Evolutionary conservation across 2,329 filamentous ascomycete species (phyloP), one percentile per base, ranked within the genome.

Genomic region (Pseudogymnoascus sp.): DNA sequence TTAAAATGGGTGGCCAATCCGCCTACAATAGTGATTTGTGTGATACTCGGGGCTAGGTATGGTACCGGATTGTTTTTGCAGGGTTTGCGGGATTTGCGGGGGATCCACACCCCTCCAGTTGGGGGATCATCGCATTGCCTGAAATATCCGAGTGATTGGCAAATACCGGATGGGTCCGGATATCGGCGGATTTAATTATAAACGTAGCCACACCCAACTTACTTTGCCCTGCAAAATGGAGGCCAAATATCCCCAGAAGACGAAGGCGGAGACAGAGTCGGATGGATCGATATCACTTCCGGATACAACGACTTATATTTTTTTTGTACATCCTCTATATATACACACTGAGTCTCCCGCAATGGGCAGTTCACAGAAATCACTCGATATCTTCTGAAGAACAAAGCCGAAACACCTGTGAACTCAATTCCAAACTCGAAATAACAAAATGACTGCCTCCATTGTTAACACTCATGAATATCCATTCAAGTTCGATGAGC

Each of bases 381-480:
- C 18, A 46, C 42, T 5, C 11, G 5, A 25, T 12, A 43, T 43
- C 11, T n/a, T 25, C 18, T 25, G 21, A 46, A 46, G 42, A 25
- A 6, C 18, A 25, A 14, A 46, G 11, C 18, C 21, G 3, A 25
- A 14, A 25, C 42, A 46, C 5, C 21, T n/a, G 2, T 25, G 12
- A 46, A 23, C 18, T 14, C 21, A 46, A 9, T 43, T 43, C 40
- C n/a, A 40, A 40, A 40, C 38, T 43, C 18, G 9, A 46, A 46
- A 25, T 23, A 36, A 12, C 34, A 59, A 60, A 18, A 71, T 71
- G 70, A 67, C 70, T 25, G 69, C 67, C 62, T 69, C 71, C 3
- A 72, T 70, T 28, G 70, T 72, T 56, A 74, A 74, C 66, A 71
- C 66, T 14, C 66, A 68, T 34, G 68, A 71, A 2, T 75, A 75